These are phyloP conservation scores for Aspergillus sergii DNA, from an alignment of 2,329 filamentous ascomycete genomes.

Conservation along the genomic window DNA sequence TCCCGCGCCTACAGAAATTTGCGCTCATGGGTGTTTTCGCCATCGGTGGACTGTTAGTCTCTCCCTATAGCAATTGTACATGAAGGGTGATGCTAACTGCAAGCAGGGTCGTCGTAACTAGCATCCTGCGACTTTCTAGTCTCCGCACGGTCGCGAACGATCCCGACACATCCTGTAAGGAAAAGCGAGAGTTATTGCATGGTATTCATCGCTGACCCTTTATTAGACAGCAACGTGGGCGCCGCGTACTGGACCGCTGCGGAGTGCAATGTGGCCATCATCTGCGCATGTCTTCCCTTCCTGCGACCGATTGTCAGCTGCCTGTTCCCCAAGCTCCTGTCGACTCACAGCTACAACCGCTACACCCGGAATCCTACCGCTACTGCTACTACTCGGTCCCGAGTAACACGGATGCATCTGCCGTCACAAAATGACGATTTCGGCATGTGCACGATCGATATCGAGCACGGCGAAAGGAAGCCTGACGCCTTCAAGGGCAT, in stretches of 20 bases:
- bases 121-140: conserved; percentile 34
- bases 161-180: conserved; percentile 32
- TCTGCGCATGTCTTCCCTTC: conserved; percentile 45
- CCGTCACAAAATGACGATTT: conserved; percentile 29
- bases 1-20: conserved; percentile 46
- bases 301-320: conserved; percentile 41
- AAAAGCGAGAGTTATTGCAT: neutral
- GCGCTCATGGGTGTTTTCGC: conserved; percentile 46
- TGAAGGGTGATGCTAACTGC: neutral
- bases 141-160: conserved; percentile 26
- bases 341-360: conserved; percentile 30
- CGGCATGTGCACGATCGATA: conserved; percentile 33
- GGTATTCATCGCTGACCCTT: neutral
- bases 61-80: too few relatives aligned
- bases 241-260: conserved; percentile 50
- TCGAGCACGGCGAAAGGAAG: conserved; percentile 22
- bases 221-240: conserved; percentile 30
- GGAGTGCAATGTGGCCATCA: conserved; percentile 47
- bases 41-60: conserved; percentile 42
- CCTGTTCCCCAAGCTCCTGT: conserved; percentile 42
- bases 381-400: conserved; percentile 18
- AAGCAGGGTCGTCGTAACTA: conserved; percentile 34
- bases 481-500: conserved; percentile 25
- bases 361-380: conserved; percentile 24
- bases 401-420: conserved; percentile 13